A percentile compares a stretch with the other conserved stretches of the same genome.
Evolutionary conservation across 768 basidiomycete species (phyloP).

Genomic region (Russula abietina): DNA sequence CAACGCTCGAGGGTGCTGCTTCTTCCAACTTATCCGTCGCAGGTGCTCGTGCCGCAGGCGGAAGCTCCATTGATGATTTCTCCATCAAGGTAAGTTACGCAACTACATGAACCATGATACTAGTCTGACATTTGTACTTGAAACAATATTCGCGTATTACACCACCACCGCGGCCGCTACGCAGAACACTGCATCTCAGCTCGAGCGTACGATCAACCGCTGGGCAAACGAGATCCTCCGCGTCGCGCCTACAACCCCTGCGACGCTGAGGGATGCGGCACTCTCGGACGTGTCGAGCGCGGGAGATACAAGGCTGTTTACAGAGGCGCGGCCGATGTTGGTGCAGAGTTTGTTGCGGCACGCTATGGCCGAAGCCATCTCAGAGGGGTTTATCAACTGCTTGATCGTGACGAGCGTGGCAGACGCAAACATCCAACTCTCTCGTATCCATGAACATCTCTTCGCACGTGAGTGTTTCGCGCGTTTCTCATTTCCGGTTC

Average conservation of each 20-base stretch:
- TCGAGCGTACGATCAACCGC: constrained; percentile 79
- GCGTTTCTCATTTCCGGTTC: too few relatives aligned
- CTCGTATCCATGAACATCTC: constrained; percentile 83
- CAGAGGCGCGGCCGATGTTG: constrained; percentile 50
- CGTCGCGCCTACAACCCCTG: constrained; percentile 47
- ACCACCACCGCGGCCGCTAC: not conserved
- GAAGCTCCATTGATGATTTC: constrained; percentile 76
- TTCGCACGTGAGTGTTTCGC: constrained; percentile 58
- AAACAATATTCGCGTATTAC: not conserved
- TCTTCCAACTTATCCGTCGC: constrained; percentile 34
- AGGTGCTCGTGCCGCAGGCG: constrained; percentile 37
- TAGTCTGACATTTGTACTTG: too few relatives aligned
- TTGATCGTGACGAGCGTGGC: constrained; percentile 80
- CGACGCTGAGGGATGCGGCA: constrained; percentile 50
- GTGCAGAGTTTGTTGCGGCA: constrained; percentile 77
- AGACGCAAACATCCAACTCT: constrained; percentile 79
- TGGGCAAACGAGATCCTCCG: constrained; percentile 78
- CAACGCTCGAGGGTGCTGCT: constrained; percentile 62
- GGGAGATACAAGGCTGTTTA: constrained; percentile 34
- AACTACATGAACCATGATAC: not conserved
- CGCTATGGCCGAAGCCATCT: constrained; percentile 68
- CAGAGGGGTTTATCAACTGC: constrained; percentile 77
- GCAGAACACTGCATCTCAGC: constrained; percentile 59
- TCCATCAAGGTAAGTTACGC: constrained; percentile 67
- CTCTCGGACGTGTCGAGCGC: constrained; percentile 52